A percentile compares a stretch with the other conserved stretches of the same genome.
phyloP scores from a whole-genome alignment of 163 green algal genomes.

The Chlamydomonas reinhardtii region DNA sequence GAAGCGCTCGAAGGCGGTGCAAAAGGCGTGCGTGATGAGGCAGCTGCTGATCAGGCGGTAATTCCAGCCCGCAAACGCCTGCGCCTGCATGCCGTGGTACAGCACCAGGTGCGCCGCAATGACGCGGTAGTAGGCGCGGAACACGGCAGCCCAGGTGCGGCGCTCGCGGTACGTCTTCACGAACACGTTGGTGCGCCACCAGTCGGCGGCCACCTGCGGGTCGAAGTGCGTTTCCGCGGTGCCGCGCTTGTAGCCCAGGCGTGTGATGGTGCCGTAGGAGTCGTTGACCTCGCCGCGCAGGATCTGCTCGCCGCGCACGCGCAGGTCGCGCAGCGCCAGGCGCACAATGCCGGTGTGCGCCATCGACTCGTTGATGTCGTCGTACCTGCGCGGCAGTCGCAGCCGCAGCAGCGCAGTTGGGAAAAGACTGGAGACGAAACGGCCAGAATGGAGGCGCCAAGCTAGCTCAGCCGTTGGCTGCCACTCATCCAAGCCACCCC shows the following conservation, averaged over 20 bases:
- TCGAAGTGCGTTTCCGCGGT: slow-evolving; percentile 49
- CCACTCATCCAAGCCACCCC: too few relatives aligned
- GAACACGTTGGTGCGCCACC: slow-evolving; percentile 65
- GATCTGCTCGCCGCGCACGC: slow-evolving; percentile 46
- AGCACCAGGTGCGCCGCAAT: slow-evolving; percentile 56
- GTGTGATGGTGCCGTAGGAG: slow-evolving; percentile 54
- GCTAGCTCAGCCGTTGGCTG: too few relatives aligned
- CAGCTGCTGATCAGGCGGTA: slow-evolving; percentile 47
- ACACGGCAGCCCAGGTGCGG: slow-evolving; percentile 60
- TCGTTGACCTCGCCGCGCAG: slow-evolving; percentile 48
- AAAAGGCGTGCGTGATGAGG: slow-evolving; percentile 52
- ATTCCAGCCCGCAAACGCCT: slow-evolving; percentile 57
- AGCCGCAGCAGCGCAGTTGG: too few relatives aligned
- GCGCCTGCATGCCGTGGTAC: slow-evolving; percentile 59
- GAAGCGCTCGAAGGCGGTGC: slow-evolving; percentile 57
- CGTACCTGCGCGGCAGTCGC: slow-evolving; percentile 36
- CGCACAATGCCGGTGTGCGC: slow-evolving; percentile 48
- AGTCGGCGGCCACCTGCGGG: slow-evolving; percentile 58
- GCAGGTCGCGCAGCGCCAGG: slow-evolving; percentile 37
- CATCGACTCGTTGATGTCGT: slow-evolving; percentile 68
- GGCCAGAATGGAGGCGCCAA: too few relatives aligned
- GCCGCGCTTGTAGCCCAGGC: slow-evolving; percentile 53
- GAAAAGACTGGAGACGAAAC: too few relatives aligned
- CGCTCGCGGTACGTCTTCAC: slow-evolving; percentile 72
- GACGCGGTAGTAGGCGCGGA: slow-evolving; percentile 69